Conservation (phyloP, 768 basidiomycete species). For the Boletales sp. region DNA sequence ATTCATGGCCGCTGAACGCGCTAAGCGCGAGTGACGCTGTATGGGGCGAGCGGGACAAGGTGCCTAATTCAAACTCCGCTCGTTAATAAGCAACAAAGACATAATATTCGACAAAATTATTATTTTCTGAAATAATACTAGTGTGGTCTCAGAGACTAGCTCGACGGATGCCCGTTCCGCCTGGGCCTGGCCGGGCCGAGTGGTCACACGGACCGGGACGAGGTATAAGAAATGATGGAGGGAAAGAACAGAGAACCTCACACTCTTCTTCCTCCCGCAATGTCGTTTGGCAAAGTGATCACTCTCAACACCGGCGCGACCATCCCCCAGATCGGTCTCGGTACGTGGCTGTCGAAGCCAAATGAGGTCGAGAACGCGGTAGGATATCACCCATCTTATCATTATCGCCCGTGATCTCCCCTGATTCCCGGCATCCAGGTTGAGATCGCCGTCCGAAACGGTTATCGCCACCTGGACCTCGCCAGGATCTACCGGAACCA, state of each 20-base stretch:
- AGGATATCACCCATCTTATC: constrained; percentile 14
- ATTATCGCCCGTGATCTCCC: background rate
- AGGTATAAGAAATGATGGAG: background rate
- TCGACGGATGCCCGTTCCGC: too few species aligned
- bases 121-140: too few species aligned
- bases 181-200: too few species aligned
- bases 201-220: too few species aligned
- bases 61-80: constrained; percentile 28
- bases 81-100: constrained; percentile 4
- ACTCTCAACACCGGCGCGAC: constrained; percentile 44
- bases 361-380: constrained; percentile 75
- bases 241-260: background rate
- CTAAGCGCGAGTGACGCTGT: constrained; percentile 30
- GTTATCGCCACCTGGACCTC: constrained; percentile 84
- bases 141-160: too few species aligned
- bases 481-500: constrained; percentile 82
- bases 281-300: constrained; percentile 41
- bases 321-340: constrained; percentile 78
- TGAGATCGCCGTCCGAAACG: constrained; percentile 67
- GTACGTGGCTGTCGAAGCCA: constrained; percentile 76
- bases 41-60: constrained; percentile 31
- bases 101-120: too few species aligned
- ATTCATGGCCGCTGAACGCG: constrained; percentile 28
- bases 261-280: constrained; percentile 11
- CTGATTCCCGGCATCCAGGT: constrained; percentile 43